Evolutionary conservation across 2,329 filamentous ascomycete species (phyloP).

Genomic region (Sarocladium strictum): DNA sequence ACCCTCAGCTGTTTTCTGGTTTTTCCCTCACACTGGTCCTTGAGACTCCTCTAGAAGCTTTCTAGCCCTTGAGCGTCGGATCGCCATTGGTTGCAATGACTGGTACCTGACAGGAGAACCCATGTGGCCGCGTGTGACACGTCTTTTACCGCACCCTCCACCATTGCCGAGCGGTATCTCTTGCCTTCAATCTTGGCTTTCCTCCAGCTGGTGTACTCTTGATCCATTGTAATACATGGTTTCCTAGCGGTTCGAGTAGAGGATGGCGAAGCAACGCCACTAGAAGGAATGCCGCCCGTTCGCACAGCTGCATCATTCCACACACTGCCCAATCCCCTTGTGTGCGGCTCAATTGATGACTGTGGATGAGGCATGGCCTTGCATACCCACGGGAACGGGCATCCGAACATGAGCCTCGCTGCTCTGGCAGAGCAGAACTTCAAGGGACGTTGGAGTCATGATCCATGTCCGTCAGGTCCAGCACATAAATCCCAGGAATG

Average conservation of each 20-base stretch:
- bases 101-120: constrained; percentile 34
- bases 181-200: background rate
- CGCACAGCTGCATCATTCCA: too few species aligned
- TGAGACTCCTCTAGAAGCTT: constrained; percentile 9
- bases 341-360: background rate
- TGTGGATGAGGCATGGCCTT: background rate
- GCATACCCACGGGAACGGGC: background rate
- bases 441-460: background rate
- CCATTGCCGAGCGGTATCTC: constrained; percentile 12
- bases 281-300: background rate
- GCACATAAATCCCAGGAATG: background rate
- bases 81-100: constrained; percentile 11
- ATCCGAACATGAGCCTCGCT: background rate
- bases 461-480: background rate
- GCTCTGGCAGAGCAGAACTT: background rate
- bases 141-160: constrained; percentile 19
- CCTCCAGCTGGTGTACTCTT: background rate
- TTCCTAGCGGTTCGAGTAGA: background rate
- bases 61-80: background rate
- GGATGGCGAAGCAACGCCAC: background rate
- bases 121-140: constrained; percentile 34
- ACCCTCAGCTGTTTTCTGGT: constrained; percentile 11
- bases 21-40: constrained; percentile 13
- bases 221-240: background rate
- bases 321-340: background rate